Percentiles rank a stretch among this genome's conserved stretches.
Evolutionary conservation across 129 eudicot species (phyloP).

Genomic region (Lonicera japonica): DNA sequence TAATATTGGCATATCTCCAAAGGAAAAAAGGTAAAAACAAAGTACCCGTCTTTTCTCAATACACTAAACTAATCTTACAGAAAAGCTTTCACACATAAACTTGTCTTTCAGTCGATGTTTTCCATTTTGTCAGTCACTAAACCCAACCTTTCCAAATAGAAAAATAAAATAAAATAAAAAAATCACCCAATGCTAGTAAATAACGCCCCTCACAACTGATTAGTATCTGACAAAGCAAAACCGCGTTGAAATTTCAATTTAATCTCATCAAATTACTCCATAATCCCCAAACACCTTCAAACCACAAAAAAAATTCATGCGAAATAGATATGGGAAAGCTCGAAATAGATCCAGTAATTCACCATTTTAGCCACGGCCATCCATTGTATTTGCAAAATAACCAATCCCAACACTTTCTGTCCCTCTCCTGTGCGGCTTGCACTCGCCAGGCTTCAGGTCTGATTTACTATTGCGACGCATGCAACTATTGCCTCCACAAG

Average conservation of each 20-base stretch:
- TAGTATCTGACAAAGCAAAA: background rate
- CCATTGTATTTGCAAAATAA: slow-evolving; percentile 24
- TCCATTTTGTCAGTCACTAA: background rate
- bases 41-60: no score
- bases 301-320: no score
- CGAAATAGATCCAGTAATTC: slow-evolving; percentile 13
- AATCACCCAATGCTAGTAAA: no score
- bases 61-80: no score
- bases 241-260: background rate
- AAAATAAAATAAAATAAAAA: no score
- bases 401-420: background rate
- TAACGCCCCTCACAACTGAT: background rate
- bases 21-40: no score
- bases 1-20: no score
- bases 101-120: background rate
- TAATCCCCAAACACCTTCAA: background rate
- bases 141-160: background rate
- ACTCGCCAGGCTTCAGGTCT: slow-evolving; percentile 18
- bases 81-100: background rate
- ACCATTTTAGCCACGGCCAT: slow-evolving; percentile 48
- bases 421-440: slow-evolving; percentile 33
- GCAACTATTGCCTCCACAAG: slow-evolving; percentile 38
- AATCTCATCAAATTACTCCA: background rate
- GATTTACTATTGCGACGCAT: slow-evolving; percentile 27
- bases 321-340: slow-evolving; percentile 31